Percentiles rank a stretch among this genome's conserved stretches.
Conservation (phyloP, 257 asterid genomes). For the Nicotiana paniculata region DNA sequence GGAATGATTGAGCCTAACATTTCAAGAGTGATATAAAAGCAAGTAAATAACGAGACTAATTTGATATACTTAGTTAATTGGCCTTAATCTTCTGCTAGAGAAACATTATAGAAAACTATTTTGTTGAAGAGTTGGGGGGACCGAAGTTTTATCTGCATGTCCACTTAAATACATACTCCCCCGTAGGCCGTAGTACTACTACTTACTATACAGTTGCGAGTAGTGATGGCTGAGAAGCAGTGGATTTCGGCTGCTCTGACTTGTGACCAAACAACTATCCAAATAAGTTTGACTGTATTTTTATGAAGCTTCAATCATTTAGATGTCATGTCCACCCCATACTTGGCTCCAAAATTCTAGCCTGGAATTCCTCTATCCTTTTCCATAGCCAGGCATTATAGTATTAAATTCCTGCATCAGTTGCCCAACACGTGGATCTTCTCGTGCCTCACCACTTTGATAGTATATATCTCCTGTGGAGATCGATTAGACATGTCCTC, state of each 20-base stretch:
- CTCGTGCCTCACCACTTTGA: conserved; percentile 1
- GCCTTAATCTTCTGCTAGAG: background rate
- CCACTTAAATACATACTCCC: background rate
- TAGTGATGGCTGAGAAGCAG: background rate
- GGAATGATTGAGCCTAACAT: no score
- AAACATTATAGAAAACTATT: background rate
- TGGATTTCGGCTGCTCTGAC: background rate
- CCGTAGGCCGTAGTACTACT: no score
- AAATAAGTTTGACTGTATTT: background rate
- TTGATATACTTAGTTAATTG: background rate
- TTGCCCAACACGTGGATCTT: background rate
- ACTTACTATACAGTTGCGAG: background rate
- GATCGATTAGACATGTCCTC: background rate
- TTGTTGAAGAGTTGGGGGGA: background rate
- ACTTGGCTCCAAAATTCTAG: background rate
- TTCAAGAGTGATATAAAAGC: background rate
- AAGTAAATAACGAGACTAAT: background rate
- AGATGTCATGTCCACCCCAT: conserved; percentile 5
- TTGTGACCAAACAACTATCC: background rate
- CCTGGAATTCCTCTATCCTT: background rate
- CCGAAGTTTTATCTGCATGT: background rate
- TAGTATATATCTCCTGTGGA: background rate
- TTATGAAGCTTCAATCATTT: conserved; percentile 9
- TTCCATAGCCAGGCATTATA: background rate
- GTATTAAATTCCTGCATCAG: conserved; percentile 6